Base-by-base conservation (phyloP, 2,329 filamentous ascomycete species). In the Phaeosphaeriaceae sp. region DNA sequence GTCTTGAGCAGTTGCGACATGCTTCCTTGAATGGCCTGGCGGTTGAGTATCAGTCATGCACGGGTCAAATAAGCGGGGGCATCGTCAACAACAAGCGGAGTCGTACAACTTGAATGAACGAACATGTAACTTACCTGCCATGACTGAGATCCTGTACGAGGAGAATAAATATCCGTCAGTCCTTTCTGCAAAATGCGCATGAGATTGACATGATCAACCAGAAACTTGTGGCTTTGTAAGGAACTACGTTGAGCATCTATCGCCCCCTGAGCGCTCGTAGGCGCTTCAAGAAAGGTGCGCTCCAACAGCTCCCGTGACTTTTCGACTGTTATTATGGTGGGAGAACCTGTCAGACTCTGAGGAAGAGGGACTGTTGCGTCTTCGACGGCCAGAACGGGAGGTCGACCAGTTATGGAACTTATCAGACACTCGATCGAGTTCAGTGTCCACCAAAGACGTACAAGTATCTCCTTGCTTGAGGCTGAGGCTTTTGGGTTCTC, bases 391-490 rank as follows among this genome's bases (percentile, higher is more conserved):
- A 79, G 67, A 1, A 73, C 69, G 9, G 73, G 74, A 27, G 79
- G 75, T 15, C 78, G 73, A 0, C 79, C 79, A 4, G 76, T 79
- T 22, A 80, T 72, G 7, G 76, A 66, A 17, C 72, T 72, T 1
- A 79, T 61, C 3, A 78, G 59, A 27, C 73, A 71, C 51, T 81
- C 79, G 27, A 78, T 62, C 2, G 68, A 70, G 58, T 76, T 76
- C 20, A 80, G 51, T 45, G 73, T 73, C 75, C 78, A 79, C 79
- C 79, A 81, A 10, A 74, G 71, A 10, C 71, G 73, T 17, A 71
- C 58, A n/a, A 75, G 54, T 4, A 71, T 66, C 56, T 80, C 78
- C 57, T 72, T 78, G 21, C 66, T 63, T 1, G 57, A 47, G 4
- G 65, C 55, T 11, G 67, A 45, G 6, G 68, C 49, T 7, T 60